Conservation (phyloP, 2,329 filamentous ascomycete species). For the Exophiala xenobiotica region DNA sequence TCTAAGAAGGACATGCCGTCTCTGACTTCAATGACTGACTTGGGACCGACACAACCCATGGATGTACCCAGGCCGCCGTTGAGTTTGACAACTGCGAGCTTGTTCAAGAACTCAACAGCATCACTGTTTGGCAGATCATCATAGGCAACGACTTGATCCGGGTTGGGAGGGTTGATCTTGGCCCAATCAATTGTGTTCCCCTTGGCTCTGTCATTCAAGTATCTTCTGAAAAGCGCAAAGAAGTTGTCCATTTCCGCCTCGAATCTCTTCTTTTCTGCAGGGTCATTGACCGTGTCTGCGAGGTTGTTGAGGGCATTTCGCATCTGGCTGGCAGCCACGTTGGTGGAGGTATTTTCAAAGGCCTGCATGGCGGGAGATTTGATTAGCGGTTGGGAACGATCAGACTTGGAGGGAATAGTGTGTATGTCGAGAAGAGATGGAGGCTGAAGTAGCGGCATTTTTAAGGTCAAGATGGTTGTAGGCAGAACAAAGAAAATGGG, state of each 20-base stretch:
- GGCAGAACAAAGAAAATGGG: neutral
- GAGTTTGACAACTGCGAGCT: slow-evolving; percentile 97
- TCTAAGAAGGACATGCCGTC: slow-evolving; percentile 99
- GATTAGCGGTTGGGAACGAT: slow-evolving; percentile 13
- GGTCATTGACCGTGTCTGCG: slow-evolving; percentile 82
- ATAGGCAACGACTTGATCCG: slow-evolving; percentile 93
- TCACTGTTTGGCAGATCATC: slow-evolving; percentile 84
- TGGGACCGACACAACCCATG: slow-evolving; percentile 98
- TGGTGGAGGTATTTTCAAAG: slow-evolving; percentile 98
- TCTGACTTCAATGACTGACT: slow-evolving; percentile 98
- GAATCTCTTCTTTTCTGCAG: slow-evolving; percentile 73
- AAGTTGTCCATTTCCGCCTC: slow-evolving; percentile 99
- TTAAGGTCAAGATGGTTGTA: neutral
- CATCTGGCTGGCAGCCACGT: slow-evolving; percentile 97
- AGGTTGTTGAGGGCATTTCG: slow-evolving; percentile 94
- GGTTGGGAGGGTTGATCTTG: slow-evolving; percentile 88
- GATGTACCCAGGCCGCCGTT: slow-evolving; percentile 99
- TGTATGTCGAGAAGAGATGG: slow-evolving; percentile 12
- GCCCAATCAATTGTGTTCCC: slow-evolving; percentile 96
- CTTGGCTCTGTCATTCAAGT: slow-evolving; percentile 98
- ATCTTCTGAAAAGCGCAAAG: slow-evolving; percentile 96
- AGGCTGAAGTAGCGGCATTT: slow-evolving; percentile 18
- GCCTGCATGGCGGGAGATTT: slow-evolving; percentile 58
- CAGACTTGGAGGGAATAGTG: neutral
- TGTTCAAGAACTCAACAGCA: slow-evolving; percentile 91